Conservation (phyloP, 306 rosid species). For the Calophaca sinica region DNA sequence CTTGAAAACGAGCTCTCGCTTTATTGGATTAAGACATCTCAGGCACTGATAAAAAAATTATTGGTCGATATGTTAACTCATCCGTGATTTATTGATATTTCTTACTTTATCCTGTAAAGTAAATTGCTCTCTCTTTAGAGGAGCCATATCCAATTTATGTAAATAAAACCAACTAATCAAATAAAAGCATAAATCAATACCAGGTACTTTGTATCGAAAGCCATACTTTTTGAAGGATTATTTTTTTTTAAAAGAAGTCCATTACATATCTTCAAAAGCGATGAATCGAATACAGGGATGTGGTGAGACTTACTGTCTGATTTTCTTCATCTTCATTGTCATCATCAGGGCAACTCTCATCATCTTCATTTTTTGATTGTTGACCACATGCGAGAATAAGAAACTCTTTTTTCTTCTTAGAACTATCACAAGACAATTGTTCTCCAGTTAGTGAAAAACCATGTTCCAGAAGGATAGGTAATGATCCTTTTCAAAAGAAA, state of each 20-base stretch:
- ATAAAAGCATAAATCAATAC: neutral
- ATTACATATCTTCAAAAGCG: neutral
- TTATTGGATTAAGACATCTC: neutral
- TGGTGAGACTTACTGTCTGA: constrained; percentile 59
- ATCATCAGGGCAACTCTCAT: constrained; percentile 64
- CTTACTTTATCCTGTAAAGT: neutral
- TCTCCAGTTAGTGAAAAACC: constrained; percentile 41
- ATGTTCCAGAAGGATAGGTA: constrained; percentile 17
- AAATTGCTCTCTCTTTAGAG: neutral
- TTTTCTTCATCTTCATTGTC: constrained; percentile 77
- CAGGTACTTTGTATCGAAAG: neutral
- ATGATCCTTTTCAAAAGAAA: constrained; percentile 17
- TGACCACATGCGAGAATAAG: constrained; percentile 89
- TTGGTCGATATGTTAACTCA: neutral
- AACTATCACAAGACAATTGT: constrained; percentile 55
- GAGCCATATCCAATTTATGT: neutral
- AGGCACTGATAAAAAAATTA: neutral
- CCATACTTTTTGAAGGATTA: neutral
- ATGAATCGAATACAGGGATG: constrained; percentile 5
- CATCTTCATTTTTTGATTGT: constrained; percentile 62
- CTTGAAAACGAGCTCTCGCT: neutral
- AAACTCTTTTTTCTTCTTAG: constrained; percentile 88
- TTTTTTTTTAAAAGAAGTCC: neutral
- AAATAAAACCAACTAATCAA: neutral
- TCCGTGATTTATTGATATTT: neutral